Base-by-base conservation (phyloP, 202 grass and related monocot genomes). In the Saccharum hybrid region DNA sequence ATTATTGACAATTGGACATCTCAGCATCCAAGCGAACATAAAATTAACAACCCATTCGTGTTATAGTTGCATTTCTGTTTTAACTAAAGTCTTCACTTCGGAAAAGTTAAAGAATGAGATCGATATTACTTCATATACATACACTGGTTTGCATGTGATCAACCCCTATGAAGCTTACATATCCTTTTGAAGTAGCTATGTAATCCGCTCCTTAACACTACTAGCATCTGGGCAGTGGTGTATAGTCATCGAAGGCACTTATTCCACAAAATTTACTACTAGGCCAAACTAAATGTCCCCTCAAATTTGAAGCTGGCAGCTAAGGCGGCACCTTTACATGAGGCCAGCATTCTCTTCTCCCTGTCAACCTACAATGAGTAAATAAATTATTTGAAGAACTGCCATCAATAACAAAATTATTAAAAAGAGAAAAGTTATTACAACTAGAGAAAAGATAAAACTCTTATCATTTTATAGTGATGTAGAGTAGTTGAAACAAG, bases 231-330 rank as follows among this genome's bases (percentile, higher is more conserved):
- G 68, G 37, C 60, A 59, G 38, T 26, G 28, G 12, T 51, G 72
- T 73, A 8, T 60, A 68, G 79, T 83, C 74, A 70, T 90, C 75
- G 3, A 75, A 80, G 63, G 88, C 41, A 83, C 52, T 90, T 90
- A 86, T 86, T 83, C 63, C 75, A 75, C 75, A 86, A 86, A 86
- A 90, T 75, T 90, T 83, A 86, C 84, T 83, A 33, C 11, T 26
- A 63, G 16, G 21, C 75, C 63, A 45, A 68, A 63, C 75, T 83
- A 70, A 75, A 59, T 75, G 68, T 30, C 18, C n/a, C 30, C 34
- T 42, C 80, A n/a, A n/a, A 63, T 45, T 68, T 77, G 61, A 83
- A 83, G 75, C 52, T 48, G 72, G 13, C 54, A 86, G 36, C 67
- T 31, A 68, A 51, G 63, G 49, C 31, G 73, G 74, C 83, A 68